Evolutionary conservation across 2,329 filamentous ascomycete species (phyloP).

Genomic region (Talaromyces sp.): DNA sequence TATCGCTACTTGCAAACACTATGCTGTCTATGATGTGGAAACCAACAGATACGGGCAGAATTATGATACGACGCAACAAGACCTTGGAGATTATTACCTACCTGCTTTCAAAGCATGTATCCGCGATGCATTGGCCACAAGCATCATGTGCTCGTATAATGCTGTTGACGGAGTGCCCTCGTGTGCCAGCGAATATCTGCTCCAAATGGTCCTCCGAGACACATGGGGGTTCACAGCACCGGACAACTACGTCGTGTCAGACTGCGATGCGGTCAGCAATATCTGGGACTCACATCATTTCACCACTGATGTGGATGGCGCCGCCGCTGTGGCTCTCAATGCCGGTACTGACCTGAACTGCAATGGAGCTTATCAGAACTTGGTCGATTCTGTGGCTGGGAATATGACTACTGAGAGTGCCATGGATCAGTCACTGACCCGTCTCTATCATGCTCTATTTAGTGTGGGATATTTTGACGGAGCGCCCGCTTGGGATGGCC

Average conservation of each 20-base stretch:
- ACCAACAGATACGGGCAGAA: constrained; percentile 45
- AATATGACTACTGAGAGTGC: constrained; percentile 38
- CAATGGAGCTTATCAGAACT: constrained; percentile 37
- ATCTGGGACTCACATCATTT: constrained; percentile 51
- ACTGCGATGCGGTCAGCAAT: constrained; percentile 58
- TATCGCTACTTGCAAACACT: constrained; percentile 55
- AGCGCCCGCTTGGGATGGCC: constrained; percentile 40
- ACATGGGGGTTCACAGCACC: constrained; percentile 59
- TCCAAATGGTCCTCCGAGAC: constrained; percentile 56
- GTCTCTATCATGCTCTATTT: constrained; percentile 43
- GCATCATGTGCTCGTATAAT: constrained; percentile 59
- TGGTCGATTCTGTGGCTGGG: constrained; percentile 35
- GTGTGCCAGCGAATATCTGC: constrained; percentile 57
- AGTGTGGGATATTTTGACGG: constrained; percentile 47
- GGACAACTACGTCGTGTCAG: constrained; percentile 54
- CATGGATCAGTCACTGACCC: constrained; percentile 38
- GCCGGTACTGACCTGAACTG: constrained; percentile 49
- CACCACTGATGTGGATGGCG: constrained; percentile 34
- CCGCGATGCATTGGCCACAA: constrained; percentile 50
- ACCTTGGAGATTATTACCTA: constrained; percentile 62
- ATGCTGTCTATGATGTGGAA: constrained; percentile 52
- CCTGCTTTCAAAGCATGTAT: constrained; percentile 60
- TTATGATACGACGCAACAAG: constrained; percentile 51
- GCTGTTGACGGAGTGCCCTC: constrained; percentile 59
- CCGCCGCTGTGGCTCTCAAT: constrained; percentile 41